Base-by-base conservation (phyloP, 1,284 basidiomycete genomes). In the Vanrija sp. region DNA sequence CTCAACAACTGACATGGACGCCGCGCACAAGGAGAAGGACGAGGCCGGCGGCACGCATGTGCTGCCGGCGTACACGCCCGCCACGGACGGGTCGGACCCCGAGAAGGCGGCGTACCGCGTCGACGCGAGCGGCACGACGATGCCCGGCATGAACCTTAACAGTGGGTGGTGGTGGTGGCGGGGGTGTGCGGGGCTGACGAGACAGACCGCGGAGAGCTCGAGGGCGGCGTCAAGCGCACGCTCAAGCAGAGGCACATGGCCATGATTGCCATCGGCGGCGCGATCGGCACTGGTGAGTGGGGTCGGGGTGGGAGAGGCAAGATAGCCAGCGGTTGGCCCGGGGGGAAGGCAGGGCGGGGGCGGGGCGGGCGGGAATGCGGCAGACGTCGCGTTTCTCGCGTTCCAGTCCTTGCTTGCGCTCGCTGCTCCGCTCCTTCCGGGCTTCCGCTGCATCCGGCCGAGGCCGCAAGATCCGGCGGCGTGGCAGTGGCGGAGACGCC, bases 181-280 rank as follows among this genome's bases (percentile, higher is more conserved):
- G 34, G 3, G 29, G 29, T 6, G 29, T 34, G n/a, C 21, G 21
- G 21, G 3, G 21, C 21, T 23, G 21, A 23, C 21, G 21, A 23
- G 21, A 8, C 40, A 58, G 58, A 52, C n/a, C 34, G 46, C 42
- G 59, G 59, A 6, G 59, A 61, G 52, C 34, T 61, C 10, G 64
- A 68, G 21, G 67, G 65, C 12, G 58, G 54, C 15, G 67, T 74
- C 46, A 66, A 71, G 55, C 67, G 72, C 34, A 62, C 63, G n/a
- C 67, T 75, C 52, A 73, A 75, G 62, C 68, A 70, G 51, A 57
- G 75, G n/a, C 75, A 77, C 49, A 65, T 77, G 62, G 67, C 69
- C 5, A 77, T 80, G 78, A 80, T 83, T 49, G 81, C 81, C 1
- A 74, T 82, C 29, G 80, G 80, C 19, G 79, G 67, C 16, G 66